phyloP scores from a whole-genome alignment of 768 basidiomycete genomes.

The Clathrus columnatus region DNA sequence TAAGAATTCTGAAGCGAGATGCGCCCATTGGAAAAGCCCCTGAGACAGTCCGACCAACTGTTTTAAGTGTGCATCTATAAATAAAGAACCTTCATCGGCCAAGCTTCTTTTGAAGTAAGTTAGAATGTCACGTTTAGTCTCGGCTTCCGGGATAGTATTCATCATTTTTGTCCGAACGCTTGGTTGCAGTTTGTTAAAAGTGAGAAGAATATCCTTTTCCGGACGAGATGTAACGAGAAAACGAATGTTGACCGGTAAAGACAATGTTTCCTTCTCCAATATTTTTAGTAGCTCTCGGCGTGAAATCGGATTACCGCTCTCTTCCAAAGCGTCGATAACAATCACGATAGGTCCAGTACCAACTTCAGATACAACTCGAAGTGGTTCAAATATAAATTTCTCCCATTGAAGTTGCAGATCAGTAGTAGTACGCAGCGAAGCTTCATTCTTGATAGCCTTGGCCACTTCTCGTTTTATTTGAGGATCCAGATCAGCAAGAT shows the following conservation, averaged over 20 bases:
- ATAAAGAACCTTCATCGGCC: too few relatives aligned
- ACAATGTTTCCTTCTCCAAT: neutral
- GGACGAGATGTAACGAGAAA: neutral
- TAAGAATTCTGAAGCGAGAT: neutral
- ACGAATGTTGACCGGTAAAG: neutral
- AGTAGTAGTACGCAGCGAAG: neutral
- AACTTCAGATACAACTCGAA: too few relatives aligned
- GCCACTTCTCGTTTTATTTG: neutral
- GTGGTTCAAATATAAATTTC: too few relatives aligned
- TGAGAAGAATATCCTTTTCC: neutral
- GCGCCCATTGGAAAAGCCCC: neutral
- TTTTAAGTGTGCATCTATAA: neutral
- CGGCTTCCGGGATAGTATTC: neutral
- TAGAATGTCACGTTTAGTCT: neutral
- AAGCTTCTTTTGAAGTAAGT: too few relatives aligned
- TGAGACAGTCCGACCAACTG: neutral
- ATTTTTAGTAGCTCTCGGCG: neutral
- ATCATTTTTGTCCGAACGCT: neutral
- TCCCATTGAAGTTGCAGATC: neutral
- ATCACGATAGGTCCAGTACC: neutral
- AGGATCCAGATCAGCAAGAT: slow-evolving; percentile 2
- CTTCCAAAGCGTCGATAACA: neutral
- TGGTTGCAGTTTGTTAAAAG: neutral
- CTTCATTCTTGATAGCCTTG: neutral
- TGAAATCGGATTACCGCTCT: neutral